These are phyloP conservation scores for Barnettozyma hawaiiensis DNA, from an alignment of 1,139 yeast genomes.

Conservation along the genomic window DNA sequence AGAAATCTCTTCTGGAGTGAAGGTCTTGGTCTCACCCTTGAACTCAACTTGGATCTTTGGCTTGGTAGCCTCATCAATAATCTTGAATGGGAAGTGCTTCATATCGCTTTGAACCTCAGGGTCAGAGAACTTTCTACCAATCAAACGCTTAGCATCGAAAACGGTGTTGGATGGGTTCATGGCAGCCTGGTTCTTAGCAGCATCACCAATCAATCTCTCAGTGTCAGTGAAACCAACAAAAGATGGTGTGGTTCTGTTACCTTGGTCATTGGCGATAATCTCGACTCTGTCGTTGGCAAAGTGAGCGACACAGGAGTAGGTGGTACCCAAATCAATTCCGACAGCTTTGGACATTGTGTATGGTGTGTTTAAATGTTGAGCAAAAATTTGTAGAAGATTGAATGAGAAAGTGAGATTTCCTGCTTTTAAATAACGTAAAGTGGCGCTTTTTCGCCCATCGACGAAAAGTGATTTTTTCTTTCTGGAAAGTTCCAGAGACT, in stretches of 20 bases:
- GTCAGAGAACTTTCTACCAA: slow-evolving; percentile 91
- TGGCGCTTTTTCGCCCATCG: slow-evolving; percentile 6
- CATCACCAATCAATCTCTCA: slow-evolving; percentile 98
- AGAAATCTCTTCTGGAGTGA: slow-evolving; percentile 97
- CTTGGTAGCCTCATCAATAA: slow-evolving; percentile 78
- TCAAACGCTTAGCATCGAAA: slow-evolving; percentile 97
- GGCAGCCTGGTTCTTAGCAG: slow-evolving; percentile 99
- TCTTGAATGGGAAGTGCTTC: slow-evolving; percentile 97
- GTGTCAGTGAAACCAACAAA: slow-evolving; percentile 97
- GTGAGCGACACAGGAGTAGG: slow-evolving; percentile 97
- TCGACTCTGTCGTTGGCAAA: slow-evolving; percentile 79
- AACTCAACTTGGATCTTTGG: slow-evolving; percentile 93
- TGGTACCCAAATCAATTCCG: slow-evolving; percentile 92
- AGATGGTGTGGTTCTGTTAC: slow-evolving; percentile 99
- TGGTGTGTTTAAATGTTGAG: neutral
- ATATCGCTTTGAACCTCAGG: slow-evolving; percentile 91
- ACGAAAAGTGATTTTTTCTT: slow-evolving; percentile 10
- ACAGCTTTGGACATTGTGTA: slow-evolving; percentile 17
- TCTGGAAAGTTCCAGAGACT: slow-evolving; percentile 12
- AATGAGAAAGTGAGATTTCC: slow-evolving; percentile 1
- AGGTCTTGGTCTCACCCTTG: slow-evolving; percentile 89
- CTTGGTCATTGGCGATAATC: slow-evolving; percentile 98
- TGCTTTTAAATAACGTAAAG: slow-evolving; percentile 6
- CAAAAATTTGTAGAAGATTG: neutral
- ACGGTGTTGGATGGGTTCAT: slow-evolving; percentile 96